Evolutionary conservation across 495 filamentous ascomycete species (phyloP).

Genomic region (Gamarada debralockiae): DNA sequence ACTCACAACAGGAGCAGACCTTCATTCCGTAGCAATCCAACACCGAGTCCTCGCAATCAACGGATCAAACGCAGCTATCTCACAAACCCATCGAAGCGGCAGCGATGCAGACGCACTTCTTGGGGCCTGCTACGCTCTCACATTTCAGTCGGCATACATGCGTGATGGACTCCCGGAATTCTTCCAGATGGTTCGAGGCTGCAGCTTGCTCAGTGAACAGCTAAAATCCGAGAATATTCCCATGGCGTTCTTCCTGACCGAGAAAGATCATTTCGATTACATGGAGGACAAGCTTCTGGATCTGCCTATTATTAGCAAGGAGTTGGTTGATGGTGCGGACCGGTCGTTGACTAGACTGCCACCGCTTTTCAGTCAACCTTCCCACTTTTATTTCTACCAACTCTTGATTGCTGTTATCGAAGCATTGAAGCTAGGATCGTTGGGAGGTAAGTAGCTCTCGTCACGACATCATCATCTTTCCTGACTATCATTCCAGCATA

Average conservation of each 20-base stretch:
- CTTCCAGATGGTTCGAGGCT: conserved; percentile 20
- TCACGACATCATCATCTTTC: background rate
- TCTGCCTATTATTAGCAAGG: conserved; percentile 14
- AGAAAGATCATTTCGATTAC: conserved; percentile 13
- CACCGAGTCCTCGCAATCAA: conserved; percentile 19
- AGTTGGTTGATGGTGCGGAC: conserved; percentile 13
- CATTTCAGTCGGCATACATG: conserved; percentile 24
- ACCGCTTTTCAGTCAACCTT: background rate
- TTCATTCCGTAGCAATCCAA: conserved; percentile 7
- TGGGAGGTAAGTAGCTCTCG: conserved; percentile 4
- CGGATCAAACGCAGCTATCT: conserved; percentile 18
- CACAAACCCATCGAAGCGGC: background rate
- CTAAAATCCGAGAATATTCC: conserved; percentile 8
- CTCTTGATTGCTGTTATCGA: conserved; percentile 9
- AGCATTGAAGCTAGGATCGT: conserved; percentile 6
- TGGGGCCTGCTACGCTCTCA: conserved; percentile 16
- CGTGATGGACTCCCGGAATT: conserved; percentile 19
- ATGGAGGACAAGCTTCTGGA: conserved; percentile 13
- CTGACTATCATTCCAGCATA: conserved; percentile 14
- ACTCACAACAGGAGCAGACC: conserved; percentile 6
- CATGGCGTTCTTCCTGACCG: conserved; percentile 9
- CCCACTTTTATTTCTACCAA: conserved; percentile 6
- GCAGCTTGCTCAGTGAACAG: conserved; percentile 9
- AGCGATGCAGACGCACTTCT: conserved; percentile 20
- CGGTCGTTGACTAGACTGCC: conserved; percentile 5